Percentiles rank a stretch among this genome's conserved stretches.
These are phyloP conservation scores for Ilyonectria mors-panacis DNA, from an alignment of 2,329 filamentous ascomycete species.

Conservation along the genomic window DNA sequence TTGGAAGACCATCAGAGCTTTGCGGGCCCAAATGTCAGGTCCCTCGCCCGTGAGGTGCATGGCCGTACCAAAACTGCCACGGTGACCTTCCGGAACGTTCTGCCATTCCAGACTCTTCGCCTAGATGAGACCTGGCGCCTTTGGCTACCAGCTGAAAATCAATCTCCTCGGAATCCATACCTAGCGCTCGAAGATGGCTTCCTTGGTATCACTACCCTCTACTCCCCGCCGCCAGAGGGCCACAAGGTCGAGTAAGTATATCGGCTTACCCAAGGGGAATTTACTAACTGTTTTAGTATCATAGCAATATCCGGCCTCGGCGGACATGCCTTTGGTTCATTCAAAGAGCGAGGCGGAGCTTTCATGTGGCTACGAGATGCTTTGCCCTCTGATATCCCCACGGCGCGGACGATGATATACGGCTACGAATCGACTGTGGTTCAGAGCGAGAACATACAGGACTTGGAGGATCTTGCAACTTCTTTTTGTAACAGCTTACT, in stretches of 20 bases:
- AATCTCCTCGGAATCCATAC: background rate
- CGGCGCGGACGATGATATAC: conserved; percentile 45
- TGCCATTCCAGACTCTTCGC: background rate
- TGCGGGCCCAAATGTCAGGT: background rate
- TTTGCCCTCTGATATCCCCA: conserved; percentile 40
- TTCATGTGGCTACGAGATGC: conserved; percentile 51
- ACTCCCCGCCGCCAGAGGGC: background rate
- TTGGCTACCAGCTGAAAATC: background rate
- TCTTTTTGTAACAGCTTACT: conserved; percentile 13
- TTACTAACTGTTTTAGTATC: conserved; percentile 3
- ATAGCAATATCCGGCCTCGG: conserved; percentile 39
- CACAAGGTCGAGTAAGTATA: conserved; percentile 22
- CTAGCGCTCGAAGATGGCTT: conserved; percentile 14
- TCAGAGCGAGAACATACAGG: conserved; percentile 33
- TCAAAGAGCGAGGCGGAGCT: conserved; percentile 43
- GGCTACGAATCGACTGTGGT: conserved; percentile 44
- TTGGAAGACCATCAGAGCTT: background rate
- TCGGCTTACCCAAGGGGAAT: background rate
- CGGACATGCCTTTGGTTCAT: conserved; percentile 49
- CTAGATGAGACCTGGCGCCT: background rate
- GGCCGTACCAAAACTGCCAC: conserved; percentile 12
- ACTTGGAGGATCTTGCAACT: conserved; percentile 19
- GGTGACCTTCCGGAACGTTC: conserved; percentile 9
- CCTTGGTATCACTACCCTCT: conserved; percentile 24
- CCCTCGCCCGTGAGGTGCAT: conserved; percentile 10